Percentiles rank a stretch among this genome's conserved stretches.
Conservation (phyloP, 192 early-diverging fungal genomes). For the Entomortierella parvispora region DNA sequence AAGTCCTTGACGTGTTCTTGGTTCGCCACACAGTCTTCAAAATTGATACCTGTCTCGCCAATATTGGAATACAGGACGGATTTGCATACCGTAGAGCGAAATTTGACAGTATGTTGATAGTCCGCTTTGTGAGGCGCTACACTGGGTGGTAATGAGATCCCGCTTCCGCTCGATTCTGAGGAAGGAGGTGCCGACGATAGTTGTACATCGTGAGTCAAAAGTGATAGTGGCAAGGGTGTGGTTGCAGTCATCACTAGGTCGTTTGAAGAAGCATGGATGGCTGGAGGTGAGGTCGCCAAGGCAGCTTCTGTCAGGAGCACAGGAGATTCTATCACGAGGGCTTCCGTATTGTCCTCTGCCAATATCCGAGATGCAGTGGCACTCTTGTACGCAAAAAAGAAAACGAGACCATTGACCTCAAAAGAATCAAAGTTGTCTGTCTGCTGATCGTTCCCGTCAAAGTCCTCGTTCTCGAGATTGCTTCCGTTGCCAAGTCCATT, state of each 20-base stretch:
- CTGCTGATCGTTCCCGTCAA: constrained; percentile 68
- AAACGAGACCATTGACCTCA: constrained; percentile 85
- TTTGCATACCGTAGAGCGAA: constrained; percentile 87
- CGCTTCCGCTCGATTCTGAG: neutral
- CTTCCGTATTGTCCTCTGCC: neutral
- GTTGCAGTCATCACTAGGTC: neutral
- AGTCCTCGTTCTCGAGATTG: constrained; percentile 57
- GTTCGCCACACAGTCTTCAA: constrained; percentile 94
- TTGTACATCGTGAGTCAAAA: neutral
- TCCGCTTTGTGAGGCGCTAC: constrained; percentile 52
- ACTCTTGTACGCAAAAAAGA: constrained; percentile 79
- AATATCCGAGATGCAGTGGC: neutral
- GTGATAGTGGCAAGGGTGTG: constrained; percentile 3
- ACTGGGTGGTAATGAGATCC: neutral
- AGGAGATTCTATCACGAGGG: neutral
- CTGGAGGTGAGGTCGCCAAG: constrained; percentile 10
- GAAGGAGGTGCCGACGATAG: neutral
- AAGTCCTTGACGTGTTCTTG: constrained; percentile 92
- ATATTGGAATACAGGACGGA: constrained; percentile 94
- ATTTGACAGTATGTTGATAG: constrained; percentile 74
- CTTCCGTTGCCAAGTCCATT: constrained; percentile 40
- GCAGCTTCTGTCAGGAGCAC: neutral
- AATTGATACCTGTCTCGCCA: constrained; percentile 89
- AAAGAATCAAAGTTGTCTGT: constrained; percentile 58
- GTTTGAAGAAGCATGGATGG: constrained; percentile 12